Conservation (phyloP, 257 asterid species). For the Thymus mandschuricus region DNA sequence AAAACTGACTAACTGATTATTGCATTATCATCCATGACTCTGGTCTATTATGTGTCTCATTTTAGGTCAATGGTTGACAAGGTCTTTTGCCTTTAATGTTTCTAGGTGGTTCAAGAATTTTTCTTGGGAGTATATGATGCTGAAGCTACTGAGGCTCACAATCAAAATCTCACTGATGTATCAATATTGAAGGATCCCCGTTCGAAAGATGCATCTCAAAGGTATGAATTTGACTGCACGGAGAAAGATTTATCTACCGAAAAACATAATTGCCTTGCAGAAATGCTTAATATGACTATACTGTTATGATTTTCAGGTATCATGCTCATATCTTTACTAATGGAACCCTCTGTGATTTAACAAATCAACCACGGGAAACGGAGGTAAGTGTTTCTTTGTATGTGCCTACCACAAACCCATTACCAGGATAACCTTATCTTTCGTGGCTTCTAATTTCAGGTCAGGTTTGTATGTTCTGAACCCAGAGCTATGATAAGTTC, state of each 20-base stretch:
- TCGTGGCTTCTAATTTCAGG: conserved; percentile 55
- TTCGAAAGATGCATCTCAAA: conserved; percentile 98
- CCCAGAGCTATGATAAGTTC: conserved; percentile 94
- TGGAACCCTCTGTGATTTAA: conserved; percentile 90
- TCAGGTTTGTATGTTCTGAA: conserved; percentile 95
- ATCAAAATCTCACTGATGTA: conserved; percentile 76
- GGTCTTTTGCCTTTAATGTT: conserved; percentile 17
- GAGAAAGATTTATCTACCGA: conserved; percentile 20
- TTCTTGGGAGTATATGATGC: conserved; percentile 83
- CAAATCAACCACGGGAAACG: conserved; percentile 90
- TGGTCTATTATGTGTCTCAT: conserved; percentile 12
- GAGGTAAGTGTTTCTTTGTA: conserved; percentile 56
- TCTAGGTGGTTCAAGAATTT: conserved; percentile 87
- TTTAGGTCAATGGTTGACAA: conserved; percentile 18
- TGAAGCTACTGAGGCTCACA: conserved; percentile 79
- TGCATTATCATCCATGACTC: not conserved
- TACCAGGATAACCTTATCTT: conserved; percentile 23
- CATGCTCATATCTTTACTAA: conserved; percentile 87
- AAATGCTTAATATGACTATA: conserved; percentile 21
- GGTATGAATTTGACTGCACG: conserved; percentile 47
- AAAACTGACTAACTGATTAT: conserved; percentile 4
- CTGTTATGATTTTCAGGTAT: conserved; percentile 56
- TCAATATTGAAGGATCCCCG: conserved; percentile 94
- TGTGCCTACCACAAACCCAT: conserved; percentile 19
- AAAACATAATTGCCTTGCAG: conserved; percentile 5